Base-by-base conservation (phyloP, 2,329 filamentous ascomycete species). In the Neofusicoccum parvum region DNA sequence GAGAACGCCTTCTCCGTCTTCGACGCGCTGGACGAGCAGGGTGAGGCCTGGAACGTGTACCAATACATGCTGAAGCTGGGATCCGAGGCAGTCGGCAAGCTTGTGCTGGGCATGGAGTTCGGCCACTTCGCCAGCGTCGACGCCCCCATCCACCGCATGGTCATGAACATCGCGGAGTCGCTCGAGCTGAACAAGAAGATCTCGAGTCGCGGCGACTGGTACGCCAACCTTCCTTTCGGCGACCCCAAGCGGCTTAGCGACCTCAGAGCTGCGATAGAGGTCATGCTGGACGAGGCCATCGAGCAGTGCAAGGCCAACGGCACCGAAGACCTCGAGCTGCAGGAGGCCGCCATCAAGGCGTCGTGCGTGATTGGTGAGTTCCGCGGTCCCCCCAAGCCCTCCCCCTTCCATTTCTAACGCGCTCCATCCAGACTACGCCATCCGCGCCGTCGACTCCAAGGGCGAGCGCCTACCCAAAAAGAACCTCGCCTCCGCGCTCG, bases 111-210 rank as follows among this genome's bases (percentile, higher is more conserved):
- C 0, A 67, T 80, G 65, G 81, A 84, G 32, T 76, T 83, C 59
- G 66, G 79, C 9, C 82, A 84, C 62, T 83, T 84, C 53, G 69
- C 71, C 0, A 53, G 68, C 3, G 64, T 73, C 1, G 79, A 87
- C 56, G 75, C 85, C 0, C 82, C 79, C 0, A 72, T 83, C 0
- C 82, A 87, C 69, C 78, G 82, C 54, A 82, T 88, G 74, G 82
- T 87, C 0, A 70, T 76, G 46, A 68, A 75, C 10, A 85, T 88
- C 49, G 86, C 82, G 0, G 78, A 84, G 49, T 69, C 79, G 0
- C 77, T 89, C 2, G 77, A 80, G 34, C 74, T 89, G 12, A 89
- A 87, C 74, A 89, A 89, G 76, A 85, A 85, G 71, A 77, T 88
- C 7, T 80, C 84, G 0, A 80, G 82, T 0, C 80, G 81, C 71